A percentile compares a stretch with the other conserved stretches of the same genome.
Evolutionary conservation across 2,329 filamentous ascomycete genomes (phyloP).

Genomic region (Scedosporium boydii): DNA sequence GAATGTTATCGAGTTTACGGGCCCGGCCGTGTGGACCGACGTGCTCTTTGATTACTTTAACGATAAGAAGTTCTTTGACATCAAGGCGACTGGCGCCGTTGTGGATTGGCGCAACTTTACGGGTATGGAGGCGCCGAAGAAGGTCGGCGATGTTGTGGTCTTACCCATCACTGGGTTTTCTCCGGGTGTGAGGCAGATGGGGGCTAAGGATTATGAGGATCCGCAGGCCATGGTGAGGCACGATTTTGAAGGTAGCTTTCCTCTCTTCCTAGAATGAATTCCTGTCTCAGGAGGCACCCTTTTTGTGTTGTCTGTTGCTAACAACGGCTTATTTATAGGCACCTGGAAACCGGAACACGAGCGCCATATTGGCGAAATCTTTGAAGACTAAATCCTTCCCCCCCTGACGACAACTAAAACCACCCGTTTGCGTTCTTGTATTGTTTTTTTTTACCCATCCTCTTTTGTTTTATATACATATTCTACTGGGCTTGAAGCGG

Average conservation of each 20-base stretch:
- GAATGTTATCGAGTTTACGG: slow-evolving; percentile 86
- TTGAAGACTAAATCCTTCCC: slow-evolving; percentile 12
- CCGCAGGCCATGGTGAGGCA: slow-evolving; percentile 98
- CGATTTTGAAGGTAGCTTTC: slow-evolving; percentile 74
- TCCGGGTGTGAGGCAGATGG: slow-evolving; percentile 89
- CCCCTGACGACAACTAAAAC: not conserved
- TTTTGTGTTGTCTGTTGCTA: not conserved
- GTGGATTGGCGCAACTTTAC: slow-evolving; percentile 88
- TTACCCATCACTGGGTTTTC: slow-evolving; percentile 96
- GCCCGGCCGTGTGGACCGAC: slow-evolving; percentile 92
- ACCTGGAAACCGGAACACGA: slow-evolving; percentile 68
- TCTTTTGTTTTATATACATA: too few species aligned
- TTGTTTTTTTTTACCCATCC: not conserved
- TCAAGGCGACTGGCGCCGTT: slow-evolving; percentile 61
- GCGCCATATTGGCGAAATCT: slow-evolving; percentile 54
- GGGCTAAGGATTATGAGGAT: slow-evolving; percentile 76
- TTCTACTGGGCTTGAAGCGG: too few species aligned
- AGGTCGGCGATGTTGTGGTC: slow-evolving; percentile 86
- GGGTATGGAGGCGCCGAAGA: slow-evolving; percentile 71
- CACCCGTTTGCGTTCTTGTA: not conserved
- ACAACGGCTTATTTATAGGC: slow-evolving; percentile 31
- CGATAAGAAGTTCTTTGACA: slow-evolving; percentile 66
- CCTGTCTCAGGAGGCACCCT: not conserved
- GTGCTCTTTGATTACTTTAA: slow-evolving; percentile 89
- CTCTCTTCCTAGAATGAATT: too few species aligned